Percentiles rank a stretch among this genome's conserved stretches.
phyloP scores from a whole-genome alignment of 116 monocot species.

The Phalaenopsis hybrid region DNA sequence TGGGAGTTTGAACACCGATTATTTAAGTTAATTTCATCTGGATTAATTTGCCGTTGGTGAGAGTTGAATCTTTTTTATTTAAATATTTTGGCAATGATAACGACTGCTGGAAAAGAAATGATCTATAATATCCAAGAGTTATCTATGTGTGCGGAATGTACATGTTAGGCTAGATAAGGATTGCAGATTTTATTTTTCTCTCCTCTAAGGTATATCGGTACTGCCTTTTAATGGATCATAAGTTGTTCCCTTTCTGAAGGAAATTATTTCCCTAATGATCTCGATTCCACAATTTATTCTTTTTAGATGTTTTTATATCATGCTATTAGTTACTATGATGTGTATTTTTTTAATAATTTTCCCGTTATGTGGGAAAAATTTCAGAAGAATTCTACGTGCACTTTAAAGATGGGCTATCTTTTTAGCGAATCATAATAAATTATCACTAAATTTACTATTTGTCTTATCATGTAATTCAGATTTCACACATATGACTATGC shows the following conservation, averaged over 20 bases:
- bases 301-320: background rate
- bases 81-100: too few species aligned
- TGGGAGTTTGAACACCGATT: too few species aligned
- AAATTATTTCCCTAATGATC: background rate
- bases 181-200: background rate
- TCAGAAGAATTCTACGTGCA: background rate
- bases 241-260: background rate
- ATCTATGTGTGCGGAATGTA: background rate
- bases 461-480: conserved; percentile 21
- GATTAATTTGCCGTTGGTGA: too few species aligned
- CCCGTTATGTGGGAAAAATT: background rate
- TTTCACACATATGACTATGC: conserved; percentile 99
- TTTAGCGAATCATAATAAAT: background rate
- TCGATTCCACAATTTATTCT: background rate
- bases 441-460: background rate
- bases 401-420: background rate
- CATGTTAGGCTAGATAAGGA: background rate
- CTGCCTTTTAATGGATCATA: background rate
- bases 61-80: too few species aligned
- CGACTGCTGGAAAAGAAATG: background rate
- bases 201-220: background rate
- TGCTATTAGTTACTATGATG: background rate
- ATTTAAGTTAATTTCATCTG: too few species aligned
- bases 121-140: background rate
- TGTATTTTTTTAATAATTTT: background rate